Conservation (phyloP, 768 basidiomycete species). For the Boletus fagicola region DNA sequence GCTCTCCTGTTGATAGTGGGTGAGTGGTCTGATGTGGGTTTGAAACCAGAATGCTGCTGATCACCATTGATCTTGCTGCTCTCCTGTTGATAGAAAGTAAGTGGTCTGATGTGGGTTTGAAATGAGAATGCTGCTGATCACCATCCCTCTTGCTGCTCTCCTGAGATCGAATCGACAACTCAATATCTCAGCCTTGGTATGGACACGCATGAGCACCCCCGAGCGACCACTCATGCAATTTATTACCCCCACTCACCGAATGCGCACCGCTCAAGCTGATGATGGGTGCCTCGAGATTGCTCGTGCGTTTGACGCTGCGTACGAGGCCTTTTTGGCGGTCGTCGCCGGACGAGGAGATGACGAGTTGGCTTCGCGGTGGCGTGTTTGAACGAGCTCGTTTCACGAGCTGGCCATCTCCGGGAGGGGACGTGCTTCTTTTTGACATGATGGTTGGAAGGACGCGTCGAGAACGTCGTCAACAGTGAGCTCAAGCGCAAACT, state of each 20-base stretch:
- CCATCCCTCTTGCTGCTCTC: too few species aligned
- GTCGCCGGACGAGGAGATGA: conserved; percentile 72
- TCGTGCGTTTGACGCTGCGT: conserved; percentile 87
- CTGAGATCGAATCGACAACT: too few species aligned
- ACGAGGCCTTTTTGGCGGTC: conserved; percentile 77
- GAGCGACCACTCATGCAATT: background rate
- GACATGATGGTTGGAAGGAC: conserved; percentile 48
- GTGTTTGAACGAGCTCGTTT: conserved; percentile 58
- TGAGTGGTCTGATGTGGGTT: too few species aligned
- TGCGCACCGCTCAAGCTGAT: conserved; percentile 87
- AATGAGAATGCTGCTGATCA: too few species aligned
- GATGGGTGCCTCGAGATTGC: conserved; percentile 90
- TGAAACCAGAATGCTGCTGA: too few species aligned
- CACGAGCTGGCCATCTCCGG: conserved; percentile 50
- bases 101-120: too few species aligned
- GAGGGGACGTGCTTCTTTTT: conserved; percentile 65
- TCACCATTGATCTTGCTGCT: too few species aligned
- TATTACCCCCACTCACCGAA: conserved; percentile 51
- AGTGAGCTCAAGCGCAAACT: background rate
- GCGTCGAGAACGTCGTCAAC: background rate
- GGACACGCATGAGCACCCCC: background rate
- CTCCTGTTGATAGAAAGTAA: too few species aligned
- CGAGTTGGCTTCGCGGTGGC: conserved; percentile 62
- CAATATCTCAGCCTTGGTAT: conserved; percentile 70
- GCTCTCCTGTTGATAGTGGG: too few species aligned